Conservation (phyloP, 2,329 filamentous ascomycete genomes). For the Teratosphaeria destructans region DNA sequence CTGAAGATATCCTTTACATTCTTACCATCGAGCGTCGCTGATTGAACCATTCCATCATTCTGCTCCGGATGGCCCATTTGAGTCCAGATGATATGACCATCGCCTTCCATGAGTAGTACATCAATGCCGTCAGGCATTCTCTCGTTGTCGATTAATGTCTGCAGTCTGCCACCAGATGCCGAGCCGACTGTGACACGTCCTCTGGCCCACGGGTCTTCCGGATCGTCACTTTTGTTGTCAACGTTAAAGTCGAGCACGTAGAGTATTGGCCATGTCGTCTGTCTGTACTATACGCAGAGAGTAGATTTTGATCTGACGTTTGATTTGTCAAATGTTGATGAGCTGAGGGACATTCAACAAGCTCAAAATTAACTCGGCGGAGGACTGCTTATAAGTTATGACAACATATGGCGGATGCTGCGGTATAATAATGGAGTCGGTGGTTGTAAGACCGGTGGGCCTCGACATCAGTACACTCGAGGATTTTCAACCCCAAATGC, state of each 20-base stretch:
- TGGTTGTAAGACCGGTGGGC: background rate
- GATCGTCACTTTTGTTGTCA: background rate
- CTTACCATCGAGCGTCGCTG: conserved; percentile 38
- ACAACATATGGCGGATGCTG: background rate
- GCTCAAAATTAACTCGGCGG: no score
- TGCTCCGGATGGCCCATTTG: conserved; percentile 14
- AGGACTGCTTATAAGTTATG: no score
- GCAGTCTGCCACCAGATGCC: background rate
- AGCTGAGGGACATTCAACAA: no score
- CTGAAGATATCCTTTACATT: conserved; percentile 36
- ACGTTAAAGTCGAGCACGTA: background rate
- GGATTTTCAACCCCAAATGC: background rate
- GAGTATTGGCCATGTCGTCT: background rate
- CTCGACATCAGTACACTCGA: background rate
- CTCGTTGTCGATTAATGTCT: background rate
- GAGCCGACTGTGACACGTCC: background rate
- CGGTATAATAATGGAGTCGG: background rate
- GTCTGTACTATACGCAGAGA: background rate
- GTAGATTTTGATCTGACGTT: background rate
- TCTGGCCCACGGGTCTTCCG: background rate
- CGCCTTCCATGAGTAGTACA: conserved; percentile 8
- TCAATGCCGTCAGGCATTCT: conserved; percentile 23
- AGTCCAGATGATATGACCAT: conserved; percentile 24
- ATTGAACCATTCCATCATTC: conserved; percentile 15
- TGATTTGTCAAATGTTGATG: no score